Base-by-base conservation (phyloP, 2,329 filamentous ascomycete genomes). In the Cordyceps fumosorosea region DNA sequence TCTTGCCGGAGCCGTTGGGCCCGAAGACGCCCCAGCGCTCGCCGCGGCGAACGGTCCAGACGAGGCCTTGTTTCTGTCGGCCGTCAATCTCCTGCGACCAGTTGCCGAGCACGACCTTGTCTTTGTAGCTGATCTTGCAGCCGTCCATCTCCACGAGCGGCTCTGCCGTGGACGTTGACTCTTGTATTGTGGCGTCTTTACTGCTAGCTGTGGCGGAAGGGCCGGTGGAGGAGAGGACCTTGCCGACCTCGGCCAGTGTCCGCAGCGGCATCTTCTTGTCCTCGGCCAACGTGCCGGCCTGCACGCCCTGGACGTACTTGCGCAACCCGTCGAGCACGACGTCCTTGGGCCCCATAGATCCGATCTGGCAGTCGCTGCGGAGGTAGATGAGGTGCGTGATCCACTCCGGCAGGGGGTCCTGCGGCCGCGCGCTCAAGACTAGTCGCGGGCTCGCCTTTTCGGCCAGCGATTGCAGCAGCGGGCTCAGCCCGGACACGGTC, bases 1-100 rank as follows among this genome's bases (percentile, higher is more conserved):
- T 99, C 78, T 99, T 99, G 20, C 95, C 95, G 0, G 91, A 96
- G 14, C 89, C 95, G 68, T 99, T 98, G 37, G 93, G 89, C 0
- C 95, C 95, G 70, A 99, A 95, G 20, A 98, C 84, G 3, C 90
- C 93, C 89, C 92, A 96, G 65, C 93, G 86, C 72, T 97, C 87
- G 26, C 93, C 93, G 57, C 89, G 84, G 45, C 86, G 84, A 26
- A 98, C 87, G 0, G 83, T 90, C 91, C 95, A 97, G 70, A 88
- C 82, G 6, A 98, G 78, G 0, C 93, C 93, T 1, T 82, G 73
- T 63, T 78, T 76, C 20, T 75, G 66, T 53, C 77, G 68, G 0
- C 83, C 83, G 3, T 83, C 67, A 14, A 81, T 71, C 1, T 70
- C 74, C n/a, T 80, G 84, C 16, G 79, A 77, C 92, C 92, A 97